Conservation (phyloP, 2,329 filamentous ascomycete species). For the Claviceps humidiphila region DNA sequence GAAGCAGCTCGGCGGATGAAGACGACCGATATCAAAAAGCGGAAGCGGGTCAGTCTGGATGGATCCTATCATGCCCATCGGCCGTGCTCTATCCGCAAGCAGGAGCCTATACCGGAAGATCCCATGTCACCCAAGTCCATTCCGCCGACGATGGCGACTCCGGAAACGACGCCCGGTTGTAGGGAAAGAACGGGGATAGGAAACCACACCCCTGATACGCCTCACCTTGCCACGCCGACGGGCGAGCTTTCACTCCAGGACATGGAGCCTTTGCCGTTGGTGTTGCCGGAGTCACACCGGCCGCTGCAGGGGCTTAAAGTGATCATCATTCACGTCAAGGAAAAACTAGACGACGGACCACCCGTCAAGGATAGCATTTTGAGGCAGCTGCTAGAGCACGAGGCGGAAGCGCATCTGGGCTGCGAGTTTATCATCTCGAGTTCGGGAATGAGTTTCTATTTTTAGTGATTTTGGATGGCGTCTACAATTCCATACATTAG, state of each 20-base stretch:
- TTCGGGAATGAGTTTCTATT: constrained; percentile 45
- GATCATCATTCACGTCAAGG: constrained; percentile 90
- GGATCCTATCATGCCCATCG: constrained; percentile 11
- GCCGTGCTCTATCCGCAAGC: constrained; percentile 9
- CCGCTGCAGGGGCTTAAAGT: constrained; percentile 63
- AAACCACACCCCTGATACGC: constrained; percentile 18
- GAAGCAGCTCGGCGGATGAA: constrained; percentile 30
- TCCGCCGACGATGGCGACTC: constrained; percentile 13
- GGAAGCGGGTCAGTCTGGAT: constrained; percentile 41
- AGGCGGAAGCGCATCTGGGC: constrained; percentile 52
- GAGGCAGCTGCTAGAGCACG: constrained; percentile 52
- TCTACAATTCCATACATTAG: background rate
- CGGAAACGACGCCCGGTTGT: constrained; percentile 5
- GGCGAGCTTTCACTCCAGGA: constrained; percentile 31
- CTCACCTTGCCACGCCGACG: constrained; percentile 34
- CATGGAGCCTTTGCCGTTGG: constrained; percentile 15
- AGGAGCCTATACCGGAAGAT: constrained; percentile 22
- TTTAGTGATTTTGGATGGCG: constrained; percentile 19
- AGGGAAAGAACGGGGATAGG: background rate
- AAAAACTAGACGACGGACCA: constrained; percentile 62
- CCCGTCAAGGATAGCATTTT: constrained; percentile 53
- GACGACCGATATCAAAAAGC: constrained; percentile 39
- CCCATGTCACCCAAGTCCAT: constrained; percentile 40
- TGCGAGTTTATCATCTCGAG: constrained; percentile 67
- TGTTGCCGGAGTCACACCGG: constrained; percentile 12